phyloP scores from a whole-genome alignment of 2,329 filamentous ascomycete species.

The Pyricularia pennisetigena region DNA sequence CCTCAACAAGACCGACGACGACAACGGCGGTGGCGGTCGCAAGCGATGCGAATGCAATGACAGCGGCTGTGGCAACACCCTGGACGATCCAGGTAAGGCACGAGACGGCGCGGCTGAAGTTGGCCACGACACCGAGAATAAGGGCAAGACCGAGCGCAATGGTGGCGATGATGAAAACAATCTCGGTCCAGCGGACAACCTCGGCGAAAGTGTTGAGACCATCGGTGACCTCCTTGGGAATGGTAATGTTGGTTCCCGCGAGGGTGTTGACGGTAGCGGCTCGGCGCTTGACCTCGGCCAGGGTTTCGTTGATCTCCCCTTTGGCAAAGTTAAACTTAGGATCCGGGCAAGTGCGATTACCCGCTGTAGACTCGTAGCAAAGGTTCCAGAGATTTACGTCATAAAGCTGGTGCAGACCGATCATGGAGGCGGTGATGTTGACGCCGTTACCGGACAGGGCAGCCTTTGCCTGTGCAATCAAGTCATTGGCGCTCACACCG shows the following conservation, averaged over 20 bases:
- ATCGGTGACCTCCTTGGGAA: constrained; percentile 57
- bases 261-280: constrained; percentile 25
- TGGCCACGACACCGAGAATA: constrained; percentile 69
- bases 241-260: constrained; percentile 42
- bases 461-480: constrained; percentile 12
- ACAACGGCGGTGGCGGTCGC: constrained; percentile 65
- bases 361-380: constrained; percentile 55
- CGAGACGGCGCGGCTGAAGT: constrained; percentile 72
- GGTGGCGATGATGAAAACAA: constrained; percentile 68
- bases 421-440: constrained; percentile 46
- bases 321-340: constrained; percentile 69
- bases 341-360: constrained; percentile 57
- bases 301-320: constrained; percentile 57
- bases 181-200: constrained; percentile 72
- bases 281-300: constrained; percentile 40
- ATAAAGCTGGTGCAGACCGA: constrained; percentile 67
- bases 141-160: constrained; percentile 61
- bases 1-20: constrained; percentile 59
- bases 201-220: constrained; percentile 65
- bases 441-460: constrained; percentile 11
- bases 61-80: constrained; percentile 43
- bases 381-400: constrained; percentile 79
- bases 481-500: neutral
- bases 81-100: constrained; percentile 74
- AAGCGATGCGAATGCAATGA: constrained; percentile 57